Percentiles rank a stretch among this genome's conserved stretches.
phyloP scores from a whole-genome alignment of 805 yeast genomes.

The Alloascoidea hylecoeti region DNA sequence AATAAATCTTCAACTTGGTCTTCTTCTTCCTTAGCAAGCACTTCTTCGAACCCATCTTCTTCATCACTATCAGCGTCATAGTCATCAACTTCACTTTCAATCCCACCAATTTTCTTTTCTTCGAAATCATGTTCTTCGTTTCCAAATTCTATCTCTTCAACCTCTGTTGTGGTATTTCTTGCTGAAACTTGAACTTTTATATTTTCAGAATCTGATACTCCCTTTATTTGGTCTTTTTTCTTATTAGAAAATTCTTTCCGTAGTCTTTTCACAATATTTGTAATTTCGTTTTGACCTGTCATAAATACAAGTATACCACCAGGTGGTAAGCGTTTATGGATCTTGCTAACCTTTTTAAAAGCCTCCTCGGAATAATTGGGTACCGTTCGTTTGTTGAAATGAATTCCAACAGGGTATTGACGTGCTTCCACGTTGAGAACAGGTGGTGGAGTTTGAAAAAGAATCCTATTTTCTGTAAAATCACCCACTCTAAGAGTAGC shows the following conservation, averaged over 20 bases:
- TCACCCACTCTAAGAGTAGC: conserved; percentile 93
- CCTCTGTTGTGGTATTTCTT: conserved; percentile 60
- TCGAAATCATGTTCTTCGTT: conserved; percentile 17
- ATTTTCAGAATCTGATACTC: conserved; percentile 11
- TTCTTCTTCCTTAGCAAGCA: conserved; percentile 30
- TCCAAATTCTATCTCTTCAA: conserved; percentile 66
- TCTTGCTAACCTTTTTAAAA: conserved; percentile 69
- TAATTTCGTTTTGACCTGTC: conserved; percentile 92
- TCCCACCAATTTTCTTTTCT: conserved; percentile 21
- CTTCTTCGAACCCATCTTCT: conserved; percentile 63
- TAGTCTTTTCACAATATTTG: conserved; percentile 54
- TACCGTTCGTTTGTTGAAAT: conserved; percentile 72
- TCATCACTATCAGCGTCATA: conserved; percentile 27
- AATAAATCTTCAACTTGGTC: conserved; percentile 58
- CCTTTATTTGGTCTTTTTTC: conserved; percentile 11
- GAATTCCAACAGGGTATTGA: conserved; percentile 86
- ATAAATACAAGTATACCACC: conserved; percentile 88
- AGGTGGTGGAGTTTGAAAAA: conserved; percentile 72
- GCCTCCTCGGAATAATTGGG: conserved; percentile 79
- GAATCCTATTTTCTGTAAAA: conserved; percentile 64
- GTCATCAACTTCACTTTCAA: conserved; percentile 23
- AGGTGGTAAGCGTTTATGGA: conserved; percentile 75
- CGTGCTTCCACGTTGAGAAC: conserved; percentile 82
- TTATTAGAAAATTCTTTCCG: conserved; percentile 54
- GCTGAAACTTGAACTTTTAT: conserved; percentile 36